phyloP scores from a whole-genome alignment of 2,329 filamentous ascomycete genomes.

The Nothopassalora personata region DNA sequence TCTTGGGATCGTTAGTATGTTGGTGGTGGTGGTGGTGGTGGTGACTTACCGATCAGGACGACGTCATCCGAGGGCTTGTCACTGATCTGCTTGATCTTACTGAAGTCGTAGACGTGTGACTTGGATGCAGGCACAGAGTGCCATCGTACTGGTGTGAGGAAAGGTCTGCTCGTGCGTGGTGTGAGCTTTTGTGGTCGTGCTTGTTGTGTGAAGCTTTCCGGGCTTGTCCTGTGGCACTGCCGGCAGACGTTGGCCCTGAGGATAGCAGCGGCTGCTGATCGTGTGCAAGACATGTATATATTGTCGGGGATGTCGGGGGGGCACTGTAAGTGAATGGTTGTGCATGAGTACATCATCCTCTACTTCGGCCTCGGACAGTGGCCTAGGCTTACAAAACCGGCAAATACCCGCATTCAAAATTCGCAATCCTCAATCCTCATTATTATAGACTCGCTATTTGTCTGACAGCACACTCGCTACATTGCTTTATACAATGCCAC shows the following conservation, averaged over 20 bases:
- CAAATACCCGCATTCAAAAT: too few species aligned
- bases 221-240: slow-evolving; percentile 4
- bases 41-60: slow-evolving; percentile 28
- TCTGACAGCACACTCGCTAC: too few species aligned
- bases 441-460: too few species aligned
- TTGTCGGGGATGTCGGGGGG: background rate
- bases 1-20: slow-evolving; percentile 39
- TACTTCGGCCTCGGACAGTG: too few species aligned
- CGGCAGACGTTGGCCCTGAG: slow-evolving; percentile 11
- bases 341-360: too few species aligned
- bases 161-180: slow-evolving; percentile 10
- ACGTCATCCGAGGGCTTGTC: slow-evolving; percentile 28
- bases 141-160: slow-evolving; percentile 29
- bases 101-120: slow-evolving; percentile 38
- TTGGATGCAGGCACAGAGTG: slow-evolving; percentile 32
- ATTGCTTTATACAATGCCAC: too few species aligned
- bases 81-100: slow-evolving; percentile 36
- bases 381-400: too few species aligned
- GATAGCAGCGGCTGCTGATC: slow-evolving; percentile 17
- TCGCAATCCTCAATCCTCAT: too few species aligned
- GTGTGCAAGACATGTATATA: slow-evolving; percentile 24
- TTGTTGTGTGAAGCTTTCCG: background rate
- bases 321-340: too few species aligned
- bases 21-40: background rate
- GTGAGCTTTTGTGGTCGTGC: background rate